These are phyloP conservation scores for Grifola frondosa DNA, from an alignment of 1,284 basidiomycete species.

Conservation along the genomic window DNA sequence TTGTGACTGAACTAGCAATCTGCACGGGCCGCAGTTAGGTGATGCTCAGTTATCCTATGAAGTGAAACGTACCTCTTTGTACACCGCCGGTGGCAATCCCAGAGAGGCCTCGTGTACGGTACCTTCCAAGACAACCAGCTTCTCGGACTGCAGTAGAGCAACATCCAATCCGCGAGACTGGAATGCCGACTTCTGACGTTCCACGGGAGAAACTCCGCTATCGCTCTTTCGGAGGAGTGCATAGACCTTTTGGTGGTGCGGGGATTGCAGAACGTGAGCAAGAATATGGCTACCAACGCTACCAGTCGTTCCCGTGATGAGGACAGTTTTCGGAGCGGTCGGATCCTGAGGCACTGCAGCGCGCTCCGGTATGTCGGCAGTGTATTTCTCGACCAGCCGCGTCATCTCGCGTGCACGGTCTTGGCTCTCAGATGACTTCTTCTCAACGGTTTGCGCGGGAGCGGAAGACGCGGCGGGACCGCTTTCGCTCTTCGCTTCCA, in stretches of 20 bases:
- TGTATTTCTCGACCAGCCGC: slow-evolving; percentile 20
- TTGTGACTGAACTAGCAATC: slow-evolving; percentile 20
- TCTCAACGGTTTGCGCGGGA: neutral
- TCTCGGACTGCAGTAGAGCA: slow-evolving; percentile 1
- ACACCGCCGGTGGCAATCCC: slow-evolving; percentile 26
- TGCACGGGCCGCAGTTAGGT: neutral
- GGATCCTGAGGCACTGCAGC: neutral
- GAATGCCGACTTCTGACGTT: slow-evolving; percentile 17
- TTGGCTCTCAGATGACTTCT: neutral
- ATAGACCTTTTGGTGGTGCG: slow-evolving; percentile 29
- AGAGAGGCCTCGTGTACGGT: slow-evolving; percentile 18
- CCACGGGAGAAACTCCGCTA: neutral
- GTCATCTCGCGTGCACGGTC: slow-evolving; percentile 1
- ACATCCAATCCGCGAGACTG: slow-evolving; percentile 1
- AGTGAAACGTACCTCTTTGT: slow-evolving; percentile 14
- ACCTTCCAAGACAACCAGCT: slow-evolving; percentile 27
- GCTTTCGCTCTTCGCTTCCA: neutral
- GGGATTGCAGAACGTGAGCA: slow-evolving; percentile 42
- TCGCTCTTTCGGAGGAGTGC: slow-evolving; percentile 1
- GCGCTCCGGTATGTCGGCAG: slow-evolving; percentile 18
- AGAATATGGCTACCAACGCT: slow-evolving; percentile 1
- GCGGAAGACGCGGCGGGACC: neutral
- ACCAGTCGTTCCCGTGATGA: slow-evolving; percentile 9
- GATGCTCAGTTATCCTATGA: too few species aligned
- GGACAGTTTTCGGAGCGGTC: neutral